These are phyloP conservation scores for Pulveroboletus ravenelii DNA, from an alignment of 768 basidiomycete genomes.

Conservation along the genomic window DNA sequence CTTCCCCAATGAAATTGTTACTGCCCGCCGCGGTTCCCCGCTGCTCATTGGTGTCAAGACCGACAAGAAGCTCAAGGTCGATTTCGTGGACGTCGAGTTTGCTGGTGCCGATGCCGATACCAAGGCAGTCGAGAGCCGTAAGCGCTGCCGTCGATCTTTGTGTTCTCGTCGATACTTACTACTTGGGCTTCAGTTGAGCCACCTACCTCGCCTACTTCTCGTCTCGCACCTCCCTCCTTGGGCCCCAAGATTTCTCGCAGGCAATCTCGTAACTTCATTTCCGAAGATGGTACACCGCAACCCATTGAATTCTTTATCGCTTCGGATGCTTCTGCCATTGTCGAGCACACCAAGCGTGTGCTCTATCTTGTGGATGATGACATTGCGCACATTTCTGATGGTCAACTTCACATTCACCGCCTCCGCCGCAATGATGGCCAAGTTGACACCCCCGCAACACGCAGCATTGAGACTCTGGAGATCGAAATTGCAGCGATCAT, in stretches of 20 bases:
- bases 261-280: constrained; percentile 97
- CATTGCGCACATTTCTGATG: constrained; percentile 95
- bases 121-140: constrained; percentile 40
- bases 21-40: constrained; percentile 94
- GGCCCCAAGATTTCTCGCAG: constrained; percentile 81
- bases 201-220: constrained; percentile 49
- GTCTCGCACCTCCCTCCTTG: constrained; percentile 61
- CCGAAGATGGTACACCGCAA: constrained; percentile 96
- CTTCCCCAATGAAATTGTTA: constrained; percentile 94
- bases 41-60: constrained; percentile 98
- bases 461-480: constrained; percentile 96
- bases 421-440: constrained; percentile 82
- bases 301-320: constrained; percentile 99
- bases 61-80: constrained; percentile 99
- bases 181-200: constrained; percentile 33
- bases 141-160: constrained; percentile 13
- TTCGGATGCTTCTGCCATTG: constrained; percentile 91
- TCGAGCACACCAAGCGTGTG: constrained; percentile 99
- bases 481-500: constrained; percentile 99
- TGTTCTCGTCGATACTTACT: constrained; percentile 1
- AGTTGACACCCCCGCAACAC: constrained; percentile 57
- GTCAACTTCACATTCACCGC: constrained; percentile 98
- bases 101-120: constrained; percentile 63
- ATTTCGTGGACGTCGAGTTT: constrained; percentile 98
- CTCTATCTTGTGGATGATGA: constrained; percentile 99